Evolutionary conservation across 2,329 filamentous ascomycete genomes (phyloP), one percentile per base, ranked within the genome.

Genomic region (Ceratocystiopsis sp.): DNA sequence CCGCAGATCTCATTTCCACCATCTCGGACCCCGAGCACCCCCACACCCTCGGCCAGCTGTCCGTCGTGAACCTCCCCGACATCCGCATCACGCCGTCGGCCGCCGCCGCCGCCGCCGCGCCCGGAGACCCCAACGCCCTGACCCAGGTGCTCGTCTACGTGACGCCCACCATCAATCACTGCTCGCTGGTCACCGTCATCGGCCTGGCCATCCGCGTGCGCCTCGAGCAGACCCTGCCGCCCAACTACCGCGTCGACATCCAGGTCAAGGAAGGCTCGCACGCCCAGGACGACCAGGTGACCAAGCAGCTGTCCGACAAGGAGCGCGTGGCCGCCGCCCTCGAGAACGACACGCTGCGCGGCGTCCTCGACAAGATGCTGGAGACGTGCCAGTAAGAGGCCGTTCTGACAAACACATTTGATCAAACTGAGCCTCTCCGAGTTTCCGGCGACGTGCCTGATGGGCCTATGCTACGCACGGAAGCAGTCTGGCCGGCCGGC

Each of bases 11-110:
- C 48, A 91, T 98, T 54, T 84, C 86, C 49, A 82, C 83, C 52
- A 95, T 98, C 55, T 89, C 84, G 19, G 91, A 98, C 60, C 91
- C 91, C 2, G 91, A 98, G 63, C 91, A 98, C 57, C 91, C 91
- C 35, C 76, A 95, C 42, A 93, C 89, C 3, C 73, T 98, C 40
- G 91, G 87, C 48, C 86, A 91, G 54, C 71, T 98, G 36, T 86
- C 87, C 33, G 91, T 98, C 42, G 86, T 98, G 52, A 95, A 93
- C 52, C 76, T 98, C n/a, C 79, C 83, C 32, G 91, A 98, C 61
- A 95, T 98, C 53, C 71, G 75, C 54, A 84, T 98, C 52, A 68
- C 67, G 38, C 74, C 78, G 40, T 71, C 80, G 8, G 70, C 79
- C n/a, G 34, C 65, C 66, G 47, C 66, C 66, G 11, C 62, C 63